Conservation (phyloP, 2,329 filamentous ascomycete species). For the Arthrobotrys sphaeroides region DNA sequence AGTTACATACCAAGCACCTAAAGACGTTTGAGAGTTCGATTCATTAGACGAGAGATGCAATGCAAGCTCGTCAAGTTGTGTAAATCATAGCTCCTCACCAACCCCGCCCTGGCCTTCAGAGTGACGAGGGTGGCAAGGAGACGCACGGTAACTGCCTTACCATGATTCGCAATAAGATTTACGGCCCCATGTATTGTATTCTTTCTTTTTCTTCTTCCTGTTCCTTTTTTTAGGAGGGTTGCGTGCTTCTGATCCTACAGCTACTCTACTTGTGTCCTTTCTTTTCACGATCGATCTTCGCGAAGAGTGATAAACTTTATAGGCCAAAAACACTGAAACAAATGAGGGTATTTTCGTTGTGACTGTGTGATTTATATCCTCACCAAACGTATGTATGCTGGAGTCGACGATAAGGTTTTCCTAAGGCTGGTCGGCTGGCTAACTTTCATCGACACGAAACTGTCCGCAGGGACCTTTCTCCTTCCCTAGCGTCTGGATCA, state of each 20-base stretch:
- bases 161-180: too few relatives aligned
- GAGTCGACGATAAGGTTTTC: conserved; percentile 6
- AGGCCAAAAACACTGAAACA: neutral
- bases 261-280: too few relatives aligned
- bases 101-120: neutral
- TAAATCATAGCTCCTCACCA: neutral
- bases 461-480: conserved; percentile 36
- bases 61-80: conserved; percentile 10
- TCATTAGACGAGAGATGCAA: conserved; percentile 31
- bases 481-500: neutral
- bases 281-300: neutral
- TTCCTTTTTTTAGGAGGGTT: too few relatives aligned
- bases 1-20: neutral
- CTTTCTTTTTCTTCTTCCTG: too few relatives aligned
- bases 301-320: conserved; percentile 2
- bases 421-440: neutral
- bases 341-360: neutral
- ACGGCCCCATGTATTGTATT: too few relatives aligned
- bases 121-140: too few relatives aligned
- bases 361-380: neutral
- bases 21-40: conserved; percentile 31
- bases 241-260: too few relatives aligned
- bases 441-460: neutral
- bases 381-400: neutral
- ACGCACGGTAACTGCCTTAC: too few relatives aligned